Evolutionary conservation across 352 stramenopile species (phyloP).

Genomic region (Globisporangium lucens): DNA sequence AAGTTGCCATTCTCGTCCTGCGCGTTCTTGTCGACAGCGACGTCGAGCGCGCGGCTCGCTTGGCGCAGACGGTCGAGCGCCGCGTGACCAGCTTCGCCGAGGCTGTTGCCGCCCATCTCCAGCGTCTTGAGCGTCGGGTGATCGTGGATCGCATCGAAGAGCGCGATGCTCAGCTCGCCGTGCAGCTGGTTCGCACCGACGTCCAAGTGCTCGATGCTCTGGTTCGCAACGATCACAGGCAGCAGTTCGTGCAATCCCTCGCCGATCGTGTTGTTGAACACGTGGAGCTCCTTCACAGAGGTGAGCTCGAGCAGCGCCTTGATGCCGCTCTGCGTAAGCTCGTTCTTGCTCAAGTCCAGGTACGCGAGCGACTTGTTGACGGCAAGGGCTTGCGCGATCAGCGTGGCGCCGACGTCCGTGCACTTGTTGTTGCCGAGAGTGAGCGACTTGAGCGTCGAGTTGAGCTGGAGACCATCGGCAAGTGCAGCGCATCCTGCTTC

Average conservation of each 20-base stretch:
- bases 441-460: slow-evolving; percentile 43
- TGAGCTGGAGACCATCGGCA: slow-evolving; percentile 39
- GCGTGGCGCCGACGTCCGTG: slow-evolving; percentile 41
- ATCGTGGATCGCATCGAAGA: slow-evolving; percentile 63
- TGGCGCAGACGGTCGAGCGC: slow-evolving; percentile 60
- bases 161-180: slow-evolving; percentile 44
- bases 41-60: slow-evolving; percentile 58
- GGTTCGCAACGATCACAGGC: slow-evolving; percentile 48
- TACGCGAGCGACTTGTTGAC: slow-evolving; percentile 41
- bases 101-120: slow-evolving; percentile 81
- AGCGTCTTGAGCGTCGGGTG: slow-evolving; percentile 73
- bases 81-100: slow-evolving; percentile 58
- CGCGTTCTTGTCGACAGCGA: slow-evolving; percentile 78
- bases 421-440: slow-evolving; percentile 62
- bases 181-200: slow-evolving; percentile 73
- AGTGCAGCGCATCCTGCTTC: slow-evolving; percentile 31
- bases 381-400: slow-evolving; percentile 34
- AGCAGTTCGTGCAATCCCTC: slow-evolving; percentile 47
- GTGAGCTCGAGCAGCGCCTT: slow-evolving; percentile 38
- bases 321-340: slow-evolving; percentile 48
- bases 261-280: slow-evolving; percentile 79
- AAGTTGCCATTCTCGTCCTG: slow-evolving; percentile 67
- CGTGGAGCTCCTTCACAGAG: slow-evolving; percentile 50
- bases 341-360: slow-evolving; percentile 73
- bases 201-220: slow-evolving; percentile 54